Evolutionary conservation across 768 basidiomycete species (phyloP), one percentile per base, ranked within the genome.

Genomic region (Mycena metata): DNA sequence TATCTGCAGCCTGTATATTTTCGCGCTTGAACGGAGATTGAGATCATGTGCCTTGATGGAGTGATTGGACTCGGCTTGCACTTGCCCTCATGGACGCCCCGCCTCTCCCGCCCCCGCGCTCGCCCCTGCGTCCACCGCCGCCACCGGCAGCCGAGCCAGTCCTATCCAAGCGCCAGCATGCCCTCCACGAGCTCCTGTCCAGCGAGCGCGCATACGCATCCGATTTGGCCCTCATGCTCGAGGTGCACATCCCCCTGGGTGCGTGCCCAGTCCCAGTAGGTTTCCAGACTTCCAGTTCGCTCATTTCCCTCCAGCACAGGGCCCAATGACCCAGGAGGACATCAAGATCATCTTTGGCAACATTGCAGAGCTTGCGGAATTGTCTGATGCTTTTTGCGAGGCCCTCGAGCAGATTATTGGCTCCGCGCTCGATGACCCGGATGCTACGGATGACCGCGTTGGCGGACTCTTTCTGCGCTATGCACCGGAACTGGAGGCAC

Each of bases 191-290:
- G 71, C 79, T 96, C 30, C 84, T 95, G 50, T 88, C 90, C 13
- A 92, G 92, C 23, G 94, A 96, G 75, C 84, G 91, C 30, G 91
- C 92, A 1, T 95, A 95, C 78, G 90, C 94, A 15, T 89, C 89
- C n/a, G 94, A 95, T 82, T 83, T 96, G 30, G 90, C 90, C 17
- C 82, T 95, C 60, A 89, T 95, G 69, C 85, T 90, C 60, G 90
- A 92, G 67, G 85, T 95, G 26, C 90, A 95, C 72, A 89, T 95
- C 45, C 93, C 93, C 8, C 79, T 94, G 59, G 94, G 86, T 83
- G 45, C 33, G 49, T 41, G 30, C 46, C 35, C 39, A 26, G 41
- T 52, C n/a, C 43, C 45, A 30, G 26, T 24, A 43, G 30, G 19
- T 15, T n/a, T n/a, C n/a, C n/a, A n/a, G n/a, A n/a, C n/a, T n/a